Evolutionary conservation across 768 basidiomycete species (phyloP).

Genomic region (Strobilomyces confusus): DNA sequence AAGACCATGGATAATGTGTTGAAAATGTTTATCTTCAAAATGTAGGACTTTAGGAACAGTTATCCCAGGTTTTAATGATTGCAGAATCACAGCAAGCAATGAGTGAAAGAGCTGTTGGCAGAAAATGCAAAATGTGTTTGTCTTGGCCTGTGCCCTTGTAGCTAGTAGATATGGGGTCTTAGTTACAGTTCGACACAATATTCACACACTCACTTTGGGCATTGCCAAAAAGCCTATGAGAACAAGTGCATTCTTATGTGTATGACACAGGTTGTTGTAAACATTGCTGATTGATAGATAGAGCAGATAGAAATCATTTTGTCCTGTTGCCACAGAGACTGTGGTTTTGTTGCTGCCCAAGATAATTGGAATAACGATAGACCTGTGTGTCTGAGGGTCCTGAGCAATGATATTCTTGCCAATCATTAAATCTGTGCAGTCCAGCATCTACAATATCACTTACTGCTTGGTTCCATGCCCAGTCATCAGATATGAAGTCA

Average conservation of each 20-base stretch:
- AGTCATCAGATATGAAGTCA: neutral
- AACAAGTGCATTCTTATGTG: neutral
- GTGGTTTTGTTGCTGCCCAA: neutral
- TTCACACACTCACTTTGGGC: neutral
- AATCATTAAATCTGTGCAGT: neutral
- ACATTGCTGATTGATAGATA: neutral
- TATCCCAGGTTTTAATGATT: neutral
- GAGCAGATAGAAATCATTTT: neutral
- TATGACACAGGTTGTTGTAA: neutral
- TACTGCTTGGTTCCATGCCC: neutral
- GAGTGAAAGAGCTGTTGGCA: neutral
- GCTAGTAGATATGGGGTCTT: too few relatives aligned
- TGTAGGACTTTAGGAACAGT: neutral
- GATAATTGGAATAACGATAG: neutral
- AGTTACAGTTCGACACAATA: too few relatives aligned
- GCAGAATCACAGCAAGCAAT: neutral
- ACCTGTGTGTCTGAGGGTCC: neutral
- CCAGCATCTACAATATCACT: neutral
- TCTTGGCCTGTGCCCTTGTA: neutral
- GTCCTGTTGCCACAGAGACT: neutral
- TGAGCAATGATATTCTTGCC: neutral
- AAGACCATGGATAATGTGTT: neutral
- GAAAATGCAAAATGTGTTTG: neutral
- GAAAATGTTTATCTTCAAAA: neutral
- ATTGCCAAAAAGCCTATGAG: neutral